Conservation (phyloP, 768 basidiomycete genomes). For the Amanita rimosa region DNA sequence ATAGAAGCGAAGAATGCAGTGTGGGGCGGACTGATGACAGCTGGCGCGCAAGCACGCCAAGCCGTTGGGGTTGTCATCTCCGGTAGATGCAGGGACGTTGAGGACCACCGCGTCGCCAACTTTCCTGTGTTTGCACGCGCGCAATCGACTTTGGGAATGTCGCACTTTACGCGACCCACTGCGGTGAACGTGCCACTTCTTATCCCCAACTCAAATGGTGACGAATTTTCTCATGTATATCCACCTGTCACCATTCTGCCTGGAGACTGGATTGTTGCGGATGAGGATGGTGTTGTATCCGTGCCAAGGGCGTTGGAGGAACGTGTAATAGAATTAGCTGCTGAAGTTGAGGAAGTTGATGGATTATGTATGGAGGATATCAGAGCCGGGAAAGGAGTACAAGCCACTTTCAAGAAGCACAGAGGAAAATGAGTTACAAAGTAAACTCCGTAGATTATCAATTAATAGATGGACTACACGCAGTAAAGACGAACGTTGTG, state of each 20-base stretch:
- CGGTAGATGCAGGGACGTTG: slow-evolving; percentile 76
- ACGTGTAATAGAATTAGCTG: slow-evolving; percentile 48
- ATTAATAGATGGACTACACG: slow-evolving; percentile 3
- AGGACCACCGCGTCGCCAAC: slow-evolving; percentile 54
- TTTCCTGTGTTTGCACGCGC: slow-evolving; percentile 82
- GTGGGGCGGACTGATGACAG: slow-evolving; percentile 91
- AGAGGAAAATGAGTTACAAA: slow-evolving; percentile 28
- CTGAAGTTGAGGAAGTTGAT: slow-evolving; percentile 52
- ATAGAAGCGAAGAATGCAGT: slow-evolving; percentile 69
- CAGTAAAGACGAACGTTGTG: not conserved
- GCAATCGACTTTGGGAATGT: slow-evolving; percentile 79
- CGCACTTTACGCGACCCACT: slow-evolving; percentile 73
- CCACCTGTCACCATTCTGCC: slow-evolving; percentile 50
- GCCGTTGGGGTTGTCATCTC: slow-evolving; percentile 73
- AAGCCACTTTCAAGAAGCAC: slow-evolving; percentile 69
- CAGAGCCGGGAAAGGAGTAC: slow-evolving; percentile 58
- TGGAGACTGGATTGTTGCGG: slow-evolving; percentile 78
- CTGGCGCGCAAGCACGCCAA: slow-evolving; percentile 64
- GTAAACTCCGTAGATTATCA: not conserved
- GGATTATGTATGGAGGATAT: slow-evolving; percentile 67
- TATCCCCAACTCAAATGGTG: slow-evolving; percentile 25
- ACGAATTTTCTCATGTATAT: slow-evolving; percentile 23
- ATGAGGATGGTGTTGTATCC: slow-evolving; percentile 83
- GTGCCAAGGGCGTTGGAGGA: slow-evolving; percentile 45
- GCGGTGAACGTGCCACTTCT: slow-evolving; percentile 57